Evolutionary conservation across 768 basidiomycete genomes (phyloP).

Genomic region (Cystofilobasidium macerans): DNA sequence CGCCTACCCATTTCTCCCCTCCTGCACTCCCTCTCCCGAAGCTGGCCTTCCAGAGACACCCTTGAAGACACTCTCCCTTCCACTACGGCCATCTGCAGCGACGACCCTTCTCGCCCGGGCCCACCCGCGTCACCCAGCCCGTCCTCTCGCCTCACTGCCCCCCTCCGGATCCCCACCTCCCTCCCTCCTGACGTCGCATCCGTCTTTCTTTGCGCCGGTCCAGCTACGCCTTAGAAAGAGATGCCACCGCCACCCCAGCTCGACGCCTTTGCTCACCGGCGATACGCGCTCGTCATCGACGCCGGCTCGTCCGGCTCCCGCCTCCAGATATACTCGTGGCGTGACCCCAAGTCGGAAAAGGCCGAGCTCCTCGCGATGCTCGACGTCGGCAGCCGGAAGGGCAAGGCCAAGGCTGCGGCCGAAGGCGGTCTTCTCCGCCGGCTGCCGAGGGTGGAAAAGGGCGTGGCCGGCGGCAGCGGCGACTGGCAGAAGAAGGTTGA

Average conservation of each 20-base stretch:
- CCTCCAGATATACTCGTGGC: constrained; percentile 95
- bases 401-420: constrained; percentile 42
- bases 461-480: constrained; percentile 57
- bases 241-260: neutral
- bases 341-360: constrained; percentile 50
- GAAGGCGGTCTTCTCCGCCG: constrained; percentile 39
- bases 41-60: too few species aligned
- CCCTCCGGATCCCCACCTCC: too few species aligned
- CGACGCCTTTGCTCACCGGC: constrained; percentile 26
- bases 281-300: constrained; percentile 67
- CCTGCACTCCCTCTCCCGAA: too few species aligned
- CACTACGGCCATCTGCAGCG: too few species aligned
- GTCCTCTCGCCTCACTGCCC: too few species aligned
- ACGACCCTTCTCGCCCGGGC: too few species aligned
- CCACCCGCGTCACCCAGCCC: too few species aligned
- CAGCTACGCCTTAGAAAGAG: too few species aligned
- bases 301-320: constrained; percentile 96
- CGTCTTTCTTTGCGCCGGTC: neutral
- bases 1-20: too few species aligned
- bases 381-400: constrained; percentile 25
- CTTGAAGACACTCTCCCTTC: too few species aligned
- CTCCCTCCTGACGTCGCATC: too few species aligned
- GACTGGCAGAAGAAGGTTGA: constrained; percentile 86
- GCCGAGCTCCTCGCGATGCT: neutral
- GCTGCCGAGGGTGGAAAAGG: constrained; percentile 83